These are phyloP conservation scores for Amyloporia xantha DNA, from an alignment of 768 basidiomycete species.

Conservation along the genomic window DNA sequence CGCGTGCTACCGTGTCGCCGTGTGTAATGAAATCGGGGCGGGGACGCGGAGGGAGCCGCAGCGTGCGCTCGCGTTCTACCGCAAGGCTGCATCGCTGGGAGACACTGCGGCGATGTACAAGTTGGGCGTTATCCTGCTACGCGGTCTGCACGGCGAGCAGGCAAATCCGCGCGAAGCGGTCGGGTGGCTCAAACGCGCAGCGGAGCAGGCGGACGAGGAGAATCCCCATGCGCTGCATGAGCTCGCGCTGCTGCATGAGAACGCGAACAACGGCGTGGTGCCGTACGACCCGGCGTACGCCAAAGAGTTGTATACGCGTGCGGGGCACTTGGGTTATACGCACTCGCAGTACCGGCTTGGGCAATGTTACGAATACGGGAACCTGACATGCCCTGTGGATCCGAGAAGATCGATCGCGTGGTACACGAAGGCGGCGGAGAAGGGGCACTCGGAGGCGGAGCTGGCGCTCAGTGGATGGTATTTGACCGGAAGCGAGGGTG, in stretches of 20 bases:
- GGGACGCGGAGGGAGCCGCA: conserved; percentile 86
- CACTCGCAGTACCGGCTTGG: conserved; percentile 95
- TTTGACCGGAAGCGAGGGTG: conserved; percentile 90
- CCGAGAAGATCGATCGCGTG: conserved; percentile 93
- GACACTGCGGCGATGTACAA: conserved; percentile 99
- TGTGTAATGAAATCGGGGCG: conserved; percentile 97
- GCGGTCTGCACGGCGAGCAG: conserved; percentile 75
- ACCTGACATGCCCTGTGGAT: conserved; percentile 84
- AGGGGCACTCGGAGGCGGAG: conserved; percentile 92
- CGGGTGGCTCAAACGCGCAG: conserved; percentile 90
- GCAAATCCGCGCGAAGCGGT: conserved; percentile 89
- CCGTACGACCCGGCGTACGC: conserved; percentile 78
- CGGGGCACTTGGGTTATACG: conserved; percentile 89
- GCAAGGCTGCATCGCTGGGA: conserved; percentile 91
- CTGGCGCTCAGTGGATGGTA: conserved; percentile 98
- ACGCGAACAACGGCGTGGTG: conserved; percentile 57
- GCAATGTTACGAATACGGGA: conserved; percentile 91
- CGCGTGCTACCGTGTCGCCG: conserved; percentile 93
- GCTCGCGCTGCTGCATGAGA: conserved; percentile 82
- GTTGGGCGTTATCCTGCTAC: conserved; percentile 94
- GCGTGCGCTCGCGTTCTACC: conserved; percentile 91
- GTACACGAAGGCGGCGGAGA: conserved; percentile 98
- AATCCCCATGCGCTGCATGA: conserved; percentile 98
- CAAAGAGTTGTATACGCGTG: conserved; percentile 80
- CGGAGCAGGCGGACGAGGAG: conserved; percentile 95